Percentiles rank a stretch among this genome's conserved stretches.
phyloP scores from a whole-genome alignment of 495 filamentous ascomycete species.

The Tuber indicum region DNA sequence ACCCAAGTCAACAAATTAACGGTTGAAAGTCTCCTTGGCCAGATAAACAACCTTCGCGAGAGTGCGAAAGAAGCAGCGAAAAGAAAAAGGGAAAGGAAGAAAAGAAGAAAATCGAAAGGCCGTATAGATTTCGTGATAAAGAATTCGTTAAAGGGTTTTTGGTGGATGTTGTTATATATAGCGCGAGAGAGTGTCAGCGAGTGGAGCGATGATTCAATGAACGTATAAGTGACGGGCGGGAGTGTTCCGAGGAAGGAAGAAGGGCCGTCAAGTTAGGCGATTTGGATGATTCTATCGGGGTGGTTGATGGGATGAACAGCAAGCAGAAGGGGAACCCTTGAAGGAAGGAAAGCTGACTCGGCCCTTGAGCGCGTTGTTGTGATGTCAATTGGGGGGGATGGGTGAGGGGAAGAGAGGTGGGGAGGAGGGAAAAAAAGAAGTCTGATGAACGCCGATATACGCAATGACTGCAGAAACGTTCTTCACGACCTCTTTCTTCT shows the following conservation, averaged over 20 bases:
- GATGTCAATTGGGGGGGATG: neutral
- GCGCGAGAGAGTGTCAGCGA: neutral
- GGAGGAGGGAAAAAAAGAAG: neutral
- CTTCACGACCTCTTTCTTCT: slow-evolving; percentile 5
- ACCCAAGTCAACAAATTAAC: slow-evolving; percentile 3
- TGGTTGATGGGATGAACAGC: neutral
- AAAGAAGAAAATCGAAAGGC: neutral
- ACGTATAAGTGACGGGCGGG: slow-evolving; percentile 1
- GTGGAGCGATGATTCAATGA: neutral
- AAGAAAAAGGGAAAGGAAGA: neutral
- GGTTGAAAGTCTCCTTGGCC: neutral
- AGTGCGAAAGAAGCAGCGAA: neutral
- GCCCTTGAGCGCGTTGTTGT: slow-evolving; percentile 2
- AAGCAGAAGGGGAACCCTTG: neutral
- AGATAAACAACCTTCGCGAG: neutral
- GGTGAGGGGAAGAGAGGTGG: neutral
- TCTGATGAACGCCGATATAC: neutral
- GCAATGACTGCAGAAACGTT: neutral
- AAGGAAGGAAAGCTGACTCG: slow-evolving; percentile 2
- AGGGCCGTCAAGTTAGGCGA: neutral
- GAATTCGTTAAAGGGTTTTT: slow-evolving; percentile 2
- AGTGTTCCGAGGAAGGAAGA: neutral
- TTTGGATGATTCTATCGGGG: neutral
- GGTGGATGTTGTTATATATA: neutral
- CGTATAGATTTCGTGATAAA: neutral